Evolutionary conservation across 2,329 filamentous ascomycete species (phyloP).

Genomic region (Scedosporium apiospermum): DNA sequence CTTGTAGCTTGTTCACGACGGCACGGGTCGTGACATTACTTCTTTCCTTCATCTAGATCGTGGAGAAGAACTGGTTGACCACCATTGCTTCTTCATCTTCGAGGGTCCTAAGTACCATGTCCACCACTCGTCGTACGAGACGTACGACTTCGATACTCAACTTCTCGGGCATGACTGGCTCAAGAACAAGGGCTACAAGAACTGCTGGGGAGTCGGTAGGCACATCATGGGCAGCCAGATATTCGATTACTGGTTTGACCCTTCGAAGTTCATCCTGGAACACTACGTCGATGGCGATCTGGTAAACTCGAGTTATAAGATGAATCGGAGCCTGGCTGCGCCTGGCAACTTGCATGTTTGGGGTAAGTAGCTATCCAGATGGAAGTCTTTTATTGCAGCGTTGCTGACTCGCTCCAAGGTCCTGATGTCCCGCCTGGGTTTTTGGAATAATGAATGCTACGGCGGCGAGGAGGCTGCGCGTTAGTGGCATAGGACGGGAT

Average conservation of each 20-base stretch:
- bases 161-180: constrained; percentile 52
- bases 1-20: constrained; percentile 15
- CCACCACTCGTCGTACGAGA: constrained; percentile 27
- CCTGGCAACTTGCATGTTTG: constrained; percentile 3
- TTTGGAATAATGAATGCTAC: neutral
- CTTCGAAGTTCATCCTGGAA: constrained; percentile 25
- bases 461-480: too few relatives aligned
- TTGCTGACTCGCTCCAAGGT: neutral
- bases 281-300: constrained; percentile 55
- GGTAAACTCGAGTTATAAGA: constrained; percentile 38
- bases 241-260: constrained; percentile 50
- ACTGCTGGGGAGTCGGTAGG: constrained; percentile 51
- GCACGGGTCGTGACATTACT: constrained; percentile 12
- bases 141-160: constrained; percentile 53
- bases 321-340: constrained; percentile 12
- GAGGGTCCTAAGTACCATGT: constrained; percentile 5
- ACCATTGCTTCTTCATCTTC: constrained; percentile 27
- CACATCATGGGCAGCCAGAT: constrained; percentile 52
- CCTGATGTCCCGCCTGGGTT: neutral
- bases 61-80: constrained; percentile 38
- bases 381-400: too few relatives aligned
- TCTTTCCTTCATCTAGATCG: constrained; percentile 46
- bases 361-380: neutral
- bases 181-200: constrained; percentile 38
- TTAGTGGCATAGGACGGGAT: too few relatives aligned